phyloP scores from a whole-genome alignment of 2,329 filamentous ascomycete genomes.

The Penicillium capsulatum region DNA sequence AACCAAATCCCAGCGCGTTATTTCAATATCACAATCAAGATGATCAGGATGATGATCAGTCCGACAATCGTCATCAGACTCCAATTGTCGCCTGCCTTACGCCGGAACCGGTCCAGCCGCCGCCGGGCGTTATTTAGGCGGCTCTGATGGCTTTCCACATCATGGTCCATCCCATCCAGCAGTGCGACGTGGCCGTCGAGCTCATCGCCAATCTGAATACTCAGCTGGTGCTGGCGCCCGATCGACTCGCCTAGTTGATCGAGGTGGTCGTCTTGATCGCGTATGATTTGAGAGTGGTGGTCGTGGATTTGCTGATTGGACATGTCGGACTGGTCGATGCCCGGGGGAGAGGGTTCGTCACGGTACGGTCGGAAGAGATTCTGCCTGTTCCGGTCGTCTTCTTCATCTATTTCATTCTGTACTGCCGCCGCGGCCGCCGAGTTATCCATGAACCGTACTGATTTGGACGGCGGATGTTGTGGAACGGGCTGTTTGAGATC shows the following conservation, averaged over 20 bases:
- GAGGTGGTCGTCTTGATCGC: slow-evolving; percentile 91
- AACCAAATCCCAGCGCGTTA: slow-evolving; percentile 33
- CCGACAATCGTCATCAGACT: slow-evolving; percentile 78
- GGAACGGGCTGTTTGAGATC: slow-evolving; percentile 42
- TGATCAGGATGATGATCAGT: slow-evolving; percentile 73
- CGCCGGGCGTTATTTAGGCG: slow-evolving; percentile 71
- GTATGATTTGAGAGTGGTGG: slow-evolving; percentile 74
- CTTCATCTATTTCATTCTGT: slow-evolving; percentile 39
- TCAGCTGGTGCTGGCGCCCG: slow-evolving; percentile 81
- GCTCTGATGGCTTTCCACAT: slow-evolving; percentile 74
- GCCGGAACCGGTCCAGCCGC: slow-evolving; percentile 66
- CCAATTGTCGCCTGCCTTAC: slow-evolving; percentile 77
- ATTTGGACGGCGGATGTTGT: slow-evolving; percentile 55
- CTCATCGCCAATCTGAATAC: slow-evolving; percentile 94
- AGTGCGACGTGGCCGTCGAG: slow-evolving; percentile 84
- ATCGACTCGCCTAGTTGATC: slow-evolving; percentile 83
- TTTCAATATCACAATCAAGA: slow-evolving; percentile 79
- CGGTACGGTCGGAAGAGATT: slow-evolving; percentile 59
- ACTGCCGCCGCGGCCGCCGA: slow-evolving; percentile 34
- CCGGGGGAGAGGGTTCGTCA: slow-evolving; percentile 52
- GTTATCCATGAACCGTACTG: slow-evolving; percentile 80
- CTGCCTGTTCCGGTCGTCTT: slow-evolving; percentile 53
- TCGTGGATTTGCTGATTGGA: slow-evolving; percentile 81
- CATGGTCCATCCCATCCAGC: slow-evolving; percentile 81
- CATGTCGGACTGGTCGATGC: slow-evolving; percentile 53